Percentiles rank a stretch among this genome's conserved stretches.
phyloP scores from a whole-genome alignment of 305 asterid genomes.

The Coffea humblotiana region DNA sequence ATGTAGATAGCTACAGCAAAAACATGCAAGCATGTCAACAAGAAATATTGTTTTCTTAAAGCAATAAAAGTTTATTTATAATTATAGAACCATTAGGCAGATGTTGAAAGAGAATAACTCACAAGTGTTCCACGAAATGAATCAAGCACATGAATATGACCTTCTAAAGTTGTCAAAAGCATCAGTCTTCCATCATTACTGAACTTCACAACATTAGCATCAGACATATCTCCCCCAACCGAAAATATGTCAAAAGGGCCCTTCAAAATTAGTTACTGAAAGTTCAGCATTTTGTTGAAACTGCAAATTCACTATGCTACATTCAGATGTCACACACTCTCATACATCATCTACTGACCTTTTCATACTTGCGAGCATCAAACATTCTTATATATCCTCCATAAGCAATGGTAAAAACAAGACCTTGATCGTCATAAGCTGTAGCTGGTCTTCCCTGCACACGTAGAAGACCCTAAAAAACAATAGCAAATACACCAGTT shows the following conservation, averaged over 20 bases:
- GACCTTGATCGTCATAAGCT: conserved; percentile 93
- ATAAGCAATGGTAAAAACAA: conserved; percentile 83
- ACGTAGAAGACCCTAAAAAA: conserved; percentile 80
- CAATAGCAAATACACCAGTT: conserved; percentile 16
- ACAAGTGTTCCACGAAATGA: conserved; percentile 89
- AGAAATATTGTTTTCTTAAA: not conserved
- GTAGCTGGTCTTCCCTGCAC: conserved; percentile 97
- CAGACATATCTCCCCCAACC: conserved; percentile 86
- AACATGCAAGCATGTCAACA: conserved; percentile 7
- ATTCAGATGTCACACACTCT: conserved; percentile 21
- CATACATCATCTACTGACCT: conserved; percentile 42
- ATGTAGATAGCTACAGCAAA: conserved; percentile 62
- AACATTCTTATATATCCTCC: conserved; percentile 93
- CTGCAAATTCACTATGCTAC: conserved; percentile 11
- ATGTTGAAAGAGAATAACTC: conserved; percentile 28
- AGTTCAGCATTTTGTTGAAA: conserved; percentile 30
- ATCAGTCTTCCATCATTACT: conserved; percentile 91
- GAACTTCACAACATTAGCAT: conserved; percentile 87
- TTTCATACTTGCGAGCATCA: conserved; percentile 90
- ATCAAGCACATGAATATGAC: conserved; percentile 89
- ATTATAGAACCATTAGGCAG: not conserved
- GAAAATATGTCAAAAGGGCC: conserved; percentile 94
- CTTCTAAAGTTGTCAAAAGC: conserved; percentile 86
- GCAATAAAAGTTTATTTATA: not conserved
- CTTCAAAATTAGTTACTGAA: conserved; percentile 41